A percentile compares a stretch with the other conserved stretches of the same genome.
These are phyloP conservation scores for Verticillium dahliae DNA, from an alignment of 2,329 filamentous ascomycete genomes.

Conservation along the genomic window DNA sequence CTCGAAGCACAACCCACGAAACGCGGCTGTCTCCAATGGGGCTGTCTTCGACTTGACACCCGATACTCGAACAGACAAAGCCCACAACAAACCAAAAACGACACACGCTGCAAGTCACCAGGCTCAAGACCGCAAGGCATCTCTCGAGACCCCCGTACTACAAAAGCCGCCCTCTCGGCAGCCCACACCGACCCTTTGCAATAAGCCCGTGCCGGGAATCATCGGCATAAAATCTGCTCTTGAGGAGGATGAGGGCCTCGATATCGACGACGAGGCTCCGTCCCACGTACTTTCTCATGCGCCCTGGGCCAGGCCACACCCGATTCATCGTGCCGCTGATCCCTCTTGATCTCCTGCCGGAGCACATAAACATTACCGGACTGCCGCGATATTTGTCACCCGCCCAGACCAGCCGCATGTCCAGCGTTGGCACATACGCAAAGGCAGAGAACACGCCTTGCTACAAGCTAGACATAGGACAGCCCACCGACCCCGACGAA, in stretches of 20 bases:
- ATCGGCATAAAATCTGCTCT: not conserved
- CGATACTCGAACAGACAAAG: too few species aligned
- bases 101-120: too few species aligned
- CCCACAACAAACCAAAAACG: not conserved
- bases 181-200: not conserved
- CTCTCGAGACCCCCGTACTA: not conserved
- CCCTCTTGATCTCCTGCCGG: slow-evolving; percentile 44
- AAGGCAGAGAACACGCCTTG: slow-evolving; percentile 17
- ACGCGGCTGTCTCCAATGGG: not conserved
- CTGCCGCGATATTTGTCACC: slow-evolving; percentile 33
- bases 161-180: not conserved
- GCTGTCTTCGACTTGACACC: not conserved
- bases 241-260: not conserved
- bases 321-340: slow-evolving; percentile 44
- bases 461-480: slow-evolving; percentile 14
- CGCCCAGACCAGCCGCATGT: slow-evolving; percentile 30
- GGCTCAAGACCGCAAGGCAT: not conserved
- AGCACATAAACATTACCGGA: slow-evolving; percentile 34
- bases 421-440: slow-evolving; percentile 26
- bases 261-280: slow-evolving; percentile 4
- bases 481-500: not conserved
- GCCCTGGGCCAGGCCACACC: slow-evolving; percentile 5
- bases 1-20: slow-evolving; percentile 8
- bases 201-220: not conserved
- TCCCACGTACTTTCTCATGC: slow-evolving; percentile 33